A percentile compares a stretch with the other conserved stretches of the same genome.
phyloP scores from a whole-genome alignment of 768 basidiomycete genomes.

The Termitomyces sp. region DNA sequence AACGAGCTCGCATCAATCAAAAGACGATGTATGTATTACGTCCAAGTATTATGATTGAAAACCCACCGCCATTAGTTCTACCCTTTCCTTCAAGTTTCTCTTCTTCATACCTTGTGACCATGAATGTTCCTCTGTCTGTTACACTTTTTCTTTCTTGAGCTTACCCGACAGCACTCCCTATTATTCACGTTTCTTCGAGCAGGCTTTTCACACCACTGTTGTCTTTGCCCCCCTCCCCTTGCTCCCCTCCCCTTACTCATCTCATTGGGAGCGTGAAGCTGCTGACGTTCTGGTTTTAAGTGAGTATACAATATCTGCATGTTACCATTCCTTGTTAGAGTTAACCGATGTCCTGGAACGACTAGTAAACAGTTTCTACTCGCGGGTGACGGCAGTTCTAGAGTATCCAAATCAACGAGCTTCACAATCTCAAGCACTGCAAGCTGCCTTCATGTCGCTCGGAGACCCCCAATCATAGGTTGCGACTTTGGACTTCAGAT shows the following conservation, averaged over 20 bases:
- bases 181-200: constrained; percentile 33
- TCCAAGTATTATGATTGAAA: constrained; percentile 12
- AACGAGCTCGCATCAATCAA: constrained; percentile 26
- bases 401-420: constrained; percentile 52
- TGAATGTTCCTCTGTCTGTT: constrained; percentile 1
- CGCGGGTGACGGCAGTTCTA: constrained; percentile 57
- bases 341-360: constrained; percentile 75
- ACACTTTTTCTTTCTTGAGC: constrained; percentile 49
- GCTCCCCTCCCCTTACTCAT: constrained; percentile 41
- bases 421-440: constrained; percentile 48
- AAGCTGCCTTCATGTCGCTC: constrained; percentile 46
- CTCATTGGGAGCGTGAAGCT: constrained; percentile 32
- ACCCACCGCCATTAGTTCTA: constrained; percentile 14
- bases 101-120: constrained; percentile 30
- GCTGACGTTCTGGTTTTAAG: constrained; percentile 58
- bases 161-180: constrained; percentile 69
- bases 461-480: constrained; percentile 42
- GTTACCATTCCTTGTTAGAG: constrained; percentile 31
- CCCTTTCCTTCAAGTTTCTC: constrained; percentile 21
- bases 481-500: constrained; percentile 69
- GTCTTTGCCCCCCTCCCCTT: constrained; percentile 33
- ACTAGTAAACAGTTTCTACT: constrained; percentile 66
- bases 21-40: constrained; percentile 6
- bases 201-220: constrained; percentile 33
- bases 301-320: constrained; percentile 27